A percentile compares a stretch with the other conserved stretches of the same genome.
phyloP scores from a whole-genome alignment of 2,329 filamentous ascomycete species.

The Achaetomium macrosporum region DNA sequence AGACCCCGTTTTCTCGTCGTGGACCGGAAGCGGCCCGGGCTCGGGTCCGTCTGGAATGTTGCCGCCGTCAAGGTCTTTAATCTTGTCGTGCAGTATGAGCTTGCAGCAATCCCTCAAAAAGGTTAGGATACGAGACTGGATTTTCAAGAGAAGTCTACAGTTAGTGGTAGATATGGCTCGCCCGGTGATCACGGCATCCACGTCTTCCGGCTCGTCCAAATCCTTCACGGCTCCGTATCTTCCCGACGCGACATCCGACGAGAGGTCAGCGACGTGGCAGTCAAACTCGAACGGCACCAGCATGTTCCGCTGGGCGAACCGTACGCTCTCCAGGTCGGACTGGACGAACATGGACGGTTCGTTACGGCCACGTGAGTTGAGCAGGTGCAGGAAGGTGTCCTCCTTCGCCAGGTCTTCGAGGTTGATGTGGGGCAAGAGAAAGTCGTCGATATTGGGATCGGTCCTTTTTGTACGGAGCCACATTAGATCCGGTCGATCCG shows the following conservation, averaged over 20 bases:
- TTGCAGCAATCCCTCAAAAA: not conserved
- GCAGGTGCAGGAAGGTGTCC: not conserved
- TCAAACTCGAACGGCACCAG: not conserved
- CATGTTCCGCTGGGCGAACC: not conserved
- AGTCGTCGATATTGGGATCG: not conserved
- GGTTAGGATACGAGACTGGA: not conserved
- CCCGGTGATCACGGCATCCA: too few species aligned
- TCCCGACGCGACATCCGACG: not conserved
- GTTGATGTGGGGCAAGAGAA: not conserved
- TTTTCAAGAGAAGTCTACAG: not conserved
- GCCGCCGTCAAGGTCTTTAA: not conserved
- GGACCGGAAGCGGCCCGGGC: not conserved
- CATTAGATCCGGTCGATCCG: too few species aligned
- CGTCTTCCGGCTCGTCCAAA: too few species aligned
- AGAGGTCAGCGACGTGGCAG: not conserved
- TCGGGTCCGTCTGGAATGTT: not conserved
- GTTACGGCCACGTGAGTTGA: slow-evolving; percentile 1
- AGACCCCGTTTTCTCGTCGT: not conserved
- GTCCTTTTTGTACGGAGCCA: too few species aligned
- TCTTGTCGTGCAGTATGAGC: not conserved
- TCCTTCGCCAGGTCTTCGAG: not conserved
- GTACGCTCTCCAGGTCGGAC: not conserved
- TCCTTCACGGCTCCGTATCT: not conserved
- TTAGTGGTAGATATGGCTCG: not conserved
- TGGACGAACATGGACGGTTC: not conserved